These are phyloP conservation scores for Poa annua DNA, from an alignment of 176 grass and related monocot species.

Conservation along the genomic window DNA sequence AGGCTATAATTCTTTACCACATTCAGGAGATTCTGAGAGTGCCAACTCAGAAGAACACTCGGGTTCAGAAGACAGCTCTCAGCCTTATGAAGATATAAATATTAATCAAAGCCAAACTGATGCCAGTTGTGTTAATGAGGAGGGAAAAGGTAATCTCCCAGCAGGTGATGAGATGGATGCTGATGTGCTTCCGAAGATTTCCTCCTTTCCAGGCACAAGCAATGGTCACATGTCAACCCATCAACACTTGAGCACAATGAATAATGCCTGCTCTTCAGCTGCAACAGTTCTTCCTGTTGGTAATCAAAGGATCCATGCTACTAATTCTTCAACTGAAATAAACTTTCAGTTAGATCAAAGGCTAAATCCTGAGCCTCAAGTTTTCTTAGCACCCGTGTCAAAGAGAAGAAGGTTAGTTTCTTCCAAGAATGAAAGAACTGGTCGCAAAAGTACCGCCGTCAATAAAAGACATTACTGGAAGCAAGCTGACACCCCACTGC, in stretches of 20 bases:
- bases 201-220: slow-evolving; percentile 39
- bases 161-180: slow-evolving; percentile 39
- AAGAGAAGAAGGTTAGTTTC: slow-evolving; percentile 70
- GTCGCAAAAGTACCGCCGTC: slow-evolving; percentile 29
- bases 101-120: slow-evolving; percentile 35
- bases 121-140: slow-evolving; percentile 34
- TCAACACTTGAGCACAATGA: slow-evolving; percentile 39
- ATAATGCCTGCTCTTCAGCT: slow-evolving; percentile 36
- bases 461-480: slow-evolving; percentile 50
- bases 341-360: slow-evolving; percentile 55
- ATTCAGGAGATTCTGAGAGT: slow-evolving; percentile 52
- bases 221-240: slow-evolving; percentile 58
- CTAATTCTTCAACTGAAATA: slow-evolving; percentile 49
- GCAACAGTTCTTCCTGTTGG: slow-evolving; percentile 49
- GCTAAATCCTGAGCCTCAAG: slow-evolving; percentile 52
- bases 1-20: slow-evolving; percentile 50
- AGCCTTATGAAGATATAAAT: slow-evolving; percentile 41
- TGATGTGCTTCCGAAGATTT: slow-evolving; percentile 44
- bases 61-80: slow-evolving; percentile 55
- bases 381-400: slow-evolving; percentile 54
- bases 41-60: slow-evolving; percentile 54
- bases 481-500: slow-evolving; percentile 39
- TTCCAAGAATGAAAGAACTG: slow-evolving; percentile 56
- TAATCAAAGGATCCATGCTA: slow-evolving; percentile 46
- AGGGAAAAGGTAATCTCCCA: slow-evolving; percentile 31